Evolutionary conservation across 305 asterid genomes (phyloP).

Genomic region (Plantago coronopus): DNA sequence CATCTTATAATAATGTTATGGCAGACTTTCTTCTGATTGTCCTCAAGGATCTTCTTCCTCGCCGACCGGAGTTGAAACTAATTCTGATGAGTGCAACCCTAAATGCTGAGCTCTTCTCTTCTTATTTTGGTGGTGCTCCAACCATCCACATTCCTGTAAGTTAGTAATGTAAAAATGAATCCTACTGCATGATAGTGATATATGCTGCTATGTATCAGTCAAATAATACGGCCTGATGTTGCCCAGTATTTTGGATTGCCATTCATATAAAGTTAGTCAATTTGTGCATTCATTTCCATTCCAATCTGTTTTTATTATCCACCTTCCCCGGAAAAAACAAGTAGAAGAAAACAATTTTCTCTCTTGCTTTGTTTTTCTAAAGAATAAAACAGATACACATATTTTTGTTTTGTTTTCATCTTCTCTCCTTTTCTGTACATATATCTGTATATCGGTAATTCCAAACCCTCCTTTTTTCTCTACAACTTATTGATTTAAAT

Average conservation of each 20-base stretch:
- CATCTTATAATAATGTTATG: conserved; percentile 34
- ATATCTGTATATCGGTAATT: not conserved
- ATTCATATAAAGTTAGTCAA: no score
- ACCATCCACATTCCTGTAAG: conserved; percentile 83
- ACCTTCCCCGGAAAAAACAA: no score
- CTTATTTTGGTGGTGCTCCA: conserved; percentile 86
- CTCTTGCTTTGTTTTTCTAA: no score
- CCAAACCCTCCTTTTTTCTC: conserved; percentile 4
- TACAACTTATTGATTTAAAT: conserved; percentile 1
- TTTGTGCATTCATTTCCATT: no score
- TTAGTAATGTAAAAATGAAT: conserved; percentile 17
- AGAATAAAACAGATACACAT: no score
- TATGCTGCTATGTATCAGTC: not conserved
- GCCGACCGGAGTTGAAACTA: conserved; percentile 76
- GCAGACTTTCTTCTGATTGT: conserved; percentile 93
- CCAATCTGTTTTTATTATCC: no score
- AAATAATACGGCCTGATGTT: no score
- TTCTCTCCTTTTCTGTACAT: no score
- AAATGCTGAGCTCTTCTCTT: conserved; percentile 87
- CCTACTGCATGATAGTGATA: conserved; percentile 11
- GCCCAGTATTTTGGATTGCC: no score
- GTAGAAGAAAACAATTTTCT: no score
- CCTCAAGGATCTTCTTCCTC: conserved; percentile 87
- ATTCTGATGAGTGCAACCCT: conserved; percentile 94
- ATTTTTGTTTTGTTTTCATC: no score